phyloP scores from a whole-genome alignment of 257 asterid species.

The Capsicum pubescens region DNA sequence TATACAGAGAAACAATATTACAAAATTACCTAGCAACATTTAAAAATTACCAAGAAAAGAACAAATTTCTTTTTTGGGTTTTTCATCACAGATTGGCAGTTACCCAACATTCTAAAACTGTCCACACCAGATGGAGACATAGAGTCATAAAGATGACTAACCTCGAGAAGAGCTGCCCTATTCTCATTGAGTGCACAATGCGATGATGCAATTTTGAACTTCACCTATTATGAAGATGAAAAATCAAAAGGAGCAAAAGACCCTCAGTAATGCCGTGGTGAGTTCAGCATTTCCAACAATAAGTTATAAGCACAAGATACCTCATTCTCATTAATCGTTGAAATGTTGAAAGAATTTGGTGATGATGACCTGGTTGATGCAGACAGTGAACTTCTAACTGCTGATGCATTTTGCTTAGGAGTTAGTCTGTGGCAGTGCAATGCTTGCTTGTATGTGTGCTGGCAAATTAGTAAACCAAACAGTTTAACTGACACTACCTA shows the following conservation, averaged over 20 bases:
- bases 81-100: not conserved
- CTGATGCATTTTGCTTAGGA: constrained; percentile 66
- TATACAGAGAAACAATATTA: not conserved
- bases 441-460: constrained; percentile 88
- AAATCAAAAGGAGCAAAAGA: constrained; percentile 2
- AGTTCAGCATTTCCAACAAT: constrained; percentile 6
- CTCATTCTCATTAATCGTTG: constrained; percentile 85
- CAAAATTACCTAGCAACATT: not conserved
- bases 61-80: not conserved
- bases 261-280: not conserved
- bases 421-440: constrained; percentile 68
- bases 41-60: not conserved
- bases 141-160: constrained; percentile 38
- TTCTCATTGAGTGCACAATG: constrained; percentile 72
- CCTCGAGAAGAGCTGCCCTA: constrained; percentile 88
- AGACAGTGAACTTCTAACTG: constrained; percentile 66
- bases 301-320: constrained; percentile 42
- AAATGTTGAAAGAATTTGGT: constrained; percentile 67
- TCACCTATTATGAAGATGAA: constrained; percentile 59
- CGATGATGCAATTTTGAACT: constrained; percentile 84
- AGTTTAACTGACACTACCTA: not conserved
- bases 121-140: constrained; percentile 28
- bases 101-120: constrained; percentile 14
- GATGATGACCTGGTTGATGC: constrained; percentile 77
- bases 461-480: constrained; percentile 32